A percentile compares a stretch with the other conserved stretches of the same genome.
Conservation (phyloP, 306 rosid species). For the Rosa lucieae region DNA sequence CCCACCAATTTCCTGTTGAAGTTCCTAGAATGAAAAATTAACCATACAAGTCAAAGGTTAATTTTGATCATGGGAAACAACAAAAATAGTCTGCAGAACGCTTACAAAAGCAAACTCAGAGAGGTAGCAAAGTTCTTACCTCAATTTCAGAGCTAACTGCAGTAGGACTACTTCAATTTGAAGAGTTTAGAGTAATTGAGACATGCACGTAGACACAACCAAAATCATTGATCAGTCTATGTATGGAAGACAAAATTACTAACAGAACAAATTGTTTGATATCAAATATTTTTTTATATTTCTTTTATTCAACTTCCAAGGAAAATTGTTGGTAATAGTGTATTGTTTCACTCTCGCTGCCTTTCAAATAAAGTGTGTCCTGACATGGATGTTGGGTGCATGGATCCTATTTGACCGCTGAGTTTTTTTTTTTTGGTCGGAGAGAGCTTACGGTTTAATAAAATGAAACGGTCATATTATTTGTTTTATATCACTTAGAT, state of each 20-base stretch:
- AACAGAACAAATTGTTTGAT: background rate
- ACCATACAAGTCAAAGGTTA: background rate
- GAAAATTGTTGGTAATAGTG: background rate
- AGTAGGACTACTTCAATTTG: constrained; percentile 29
- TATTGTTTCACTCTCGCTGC: background rate
- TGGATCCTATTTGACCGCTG: background rate
- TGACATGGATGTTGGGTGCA: background rate
- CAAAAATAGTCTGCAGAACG: background rate
- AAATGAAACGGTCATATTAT: background rate
- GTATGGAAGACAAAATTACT: background rate
- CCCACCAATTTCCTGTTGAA: constrained; percentile 62
- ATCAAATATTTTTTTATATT: background rate
- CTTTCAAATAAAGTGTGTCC: background rate
- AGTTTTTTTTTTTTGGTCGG: background rate
- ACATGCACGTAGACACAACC: constrained; percentile 5
- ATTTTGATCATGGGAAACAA: background rate
- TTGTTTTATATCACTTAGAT: background rate
- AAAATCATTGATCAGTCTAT: background rate
- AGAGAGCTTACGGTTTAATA: background rate
- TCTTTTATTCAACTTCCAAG: background rate
- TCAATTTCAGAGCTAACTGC: constrained; percentile 42
- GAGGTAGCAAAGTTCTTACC: constrained; percentile 26
- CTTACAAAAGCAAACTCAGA: background rate
- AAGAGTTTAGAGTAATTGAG: constrained; percentile 2
- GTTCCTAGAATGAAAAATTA: constrained; percentile 46